Evolutionary conservation across 2,329 filamentous ascomycete species (phyloP).

Genomic region (Aschersonia sp.): DNA sequence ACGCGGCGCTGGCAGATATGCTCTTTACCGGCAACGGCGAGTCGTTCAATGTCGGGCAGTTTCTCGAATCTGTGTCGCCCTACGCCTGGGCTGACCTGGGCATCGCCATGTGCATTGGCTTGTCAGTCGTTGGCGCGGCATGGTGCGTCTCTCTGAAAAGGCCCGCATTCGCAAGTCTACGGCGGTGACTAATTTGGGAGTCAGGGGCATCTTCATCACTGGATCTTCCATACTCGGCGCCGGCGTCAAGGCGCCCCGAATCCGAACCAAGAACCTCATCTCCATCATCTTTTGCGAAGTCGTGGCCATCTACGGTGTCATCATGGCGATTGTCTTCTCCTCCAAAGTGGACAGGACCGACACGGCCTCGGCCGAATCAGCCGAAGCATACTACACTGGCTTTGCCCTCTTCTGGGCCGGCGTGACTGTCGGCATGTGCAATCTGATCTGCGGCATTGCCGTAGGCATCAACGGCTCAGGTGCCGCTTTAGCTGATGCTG

Average conservation of each 20-base stretch:
- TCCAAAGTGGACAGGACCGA: conserved; percentile 61
- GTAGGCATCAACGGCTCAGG: conserved; percentile 98
- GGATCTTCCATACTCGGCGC: conserved; percentile 94
- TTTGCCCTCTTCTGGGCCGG: conserved; percentile 95
- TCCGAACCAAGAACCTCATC: conserved; percentile 98
- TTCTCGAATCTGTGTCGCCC: conserved; percentile 86
- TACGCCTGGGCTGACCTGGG: conserved; percentile 87
- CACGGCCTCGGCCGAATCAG: conserved; percentile 52
- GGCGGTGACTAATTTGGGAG: background rate
- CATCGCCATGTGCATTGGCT: conserved; percentile 85
- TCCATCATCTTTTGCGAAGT: conserved; percentile 99
- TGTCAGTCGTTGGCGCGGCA: conserved; percentile 93
- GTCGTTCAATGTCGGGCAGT: conserved; percentile 90
- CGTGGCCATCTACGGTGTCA: conserved; percentile 98
- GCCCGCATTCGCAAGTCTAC: background rate
- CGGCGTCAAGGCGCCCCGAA: conserved; percentile 90
- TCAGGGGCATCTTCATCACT: conserved; percentile 96
- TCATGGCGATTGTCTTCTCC: conserved; percentile 98
- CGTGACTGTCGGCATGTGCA: conserved; percentile 87
- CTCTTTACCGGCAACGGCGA: conserved; percentile 95
- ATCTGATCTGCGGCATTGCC: conserved; percentile 86
- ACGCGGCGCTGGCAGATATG: conserved; percentile 53
- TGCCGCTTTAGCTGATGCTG: conserved; percentile 88
- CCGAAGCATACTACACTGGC: conserved; percentile 81
- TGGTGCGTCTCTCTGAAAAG: conserved; percentile 46